phyloP scores from a whole-genome alignment of 805 yeast genomes.

The Lipomyces sp. region DNA sequence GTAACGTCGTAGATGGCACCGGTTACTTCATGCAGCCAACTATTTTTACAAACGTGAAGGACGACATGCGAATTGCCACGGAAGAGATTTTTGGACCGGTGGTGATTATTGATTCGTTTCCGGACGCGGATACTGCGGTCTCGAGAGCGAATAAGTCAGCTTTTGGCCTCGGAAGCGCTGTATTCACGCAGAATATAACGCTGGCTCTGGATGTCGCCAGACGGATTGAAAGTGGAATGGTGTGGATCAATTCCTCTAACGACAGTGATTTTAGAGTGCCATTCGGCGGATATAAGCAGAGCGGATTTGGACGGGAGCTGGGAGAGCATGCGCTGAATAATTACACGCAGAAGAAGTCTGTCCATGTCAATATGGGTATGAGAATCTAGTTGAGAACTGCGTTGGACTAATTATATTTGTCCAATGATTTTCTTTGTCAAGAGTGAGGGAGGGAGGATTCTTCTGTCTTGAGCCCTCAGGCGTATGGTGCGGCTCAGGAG shows the following conservation, averaged over 20 bases:
- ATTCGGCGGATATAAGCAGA: conserved; percentile 87
- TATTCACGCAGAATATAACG: conserved; percentile 65
- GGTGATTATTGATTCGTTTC: conserved; percentile 62
- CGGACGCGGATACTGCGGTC: conserved; percentile 64
- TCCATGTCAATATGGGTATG: conserved; percentile 40
- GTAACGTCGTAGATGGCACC: conserved; percentile 42
- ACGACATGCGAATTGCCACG: conserved; percentile 59
- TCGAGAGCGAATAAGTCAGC: conserved; percentile 65
- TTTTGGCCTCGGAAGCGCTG: conserved; percentile 81
- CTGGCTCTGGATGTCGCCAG: conserved; percentile 63
- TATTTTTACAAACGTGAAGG: conserved; percentile 65
- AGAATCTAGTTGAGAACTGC: no score
- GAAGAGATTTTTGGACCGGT: conserved; percentile 93
- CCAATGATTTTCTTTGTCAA: not conserved
- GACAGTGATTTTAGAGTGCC: conserved; percentile 84
- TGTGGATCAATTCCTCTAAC: conserved; percentile 68
- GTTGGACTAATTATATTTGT: not conserved
- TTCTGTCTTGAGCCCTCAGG: no score
- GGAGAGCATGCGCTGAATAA: conserved; percentile 82
- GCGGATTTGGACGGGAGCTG: conserved; percentile 92
- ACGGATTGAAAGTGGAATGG: conserved; percentile 61
- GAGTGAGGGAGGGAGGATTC: not conserved
- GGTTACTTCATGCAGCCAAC: conserved; percentile 68
- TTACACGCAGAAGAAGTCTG: conserved; percentile 85
- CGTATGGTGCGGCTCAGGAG: no score